Evolutionary conservation across 768 basidiomycete species (phyloP).

Genomic region (Kwoniella mangroviensis): DNA sequence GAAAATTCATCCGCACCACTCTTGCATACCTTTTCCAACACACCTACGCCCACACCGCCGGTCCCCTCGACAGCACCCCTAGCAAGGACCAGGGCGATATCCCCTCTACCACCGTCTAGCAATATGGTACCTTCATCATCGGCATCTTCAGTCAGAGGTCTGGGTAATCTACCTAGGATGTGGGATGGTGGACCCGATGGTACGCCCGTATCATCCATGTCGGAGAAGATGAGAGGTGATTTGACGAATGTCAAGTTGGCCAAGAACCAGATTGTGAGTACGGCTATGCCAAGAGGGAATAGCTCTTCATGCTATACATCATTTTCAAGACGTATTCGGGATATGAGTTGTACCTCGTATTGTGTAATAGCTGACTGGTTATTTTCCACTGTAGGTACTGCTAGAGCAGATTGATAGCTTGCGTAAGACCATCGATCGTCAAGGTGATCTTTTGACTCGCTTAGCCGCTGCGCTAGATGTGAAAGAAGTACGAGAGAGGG

Average conservation of each 20-base stretch:
- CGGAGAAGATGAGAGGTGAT: conserved; percentile 34
- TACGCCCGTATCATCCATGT: background rate
- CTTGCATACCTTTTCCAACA: conserved; percentile 20
- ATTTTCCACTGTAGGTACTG: conserved; percentile 31
- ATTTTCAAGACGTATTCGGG: no score
- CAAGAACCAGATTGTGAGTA: conserved; percentile 52
- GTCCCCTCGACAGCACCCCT: background rate
- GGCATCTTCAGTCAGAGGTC: conserved; percentile 15
- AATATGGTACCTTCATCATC: conserved; percentile 20
- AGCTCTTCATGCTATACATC: background rate
- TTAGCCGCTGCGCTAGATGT: conserved; percentile 1
- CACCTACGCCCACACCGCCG: conserved; percentile 10
- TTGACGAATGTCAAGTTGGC: conserved; percentile 54
- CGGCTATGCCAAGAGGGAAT: background rate
- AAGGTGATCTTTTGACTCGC: conserved; percentile 48
- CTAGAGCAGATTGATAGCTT: conserved; percentile 52
- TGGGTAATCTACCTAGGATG: conserved; percentile 28
- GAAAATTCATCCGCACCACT: conserved; percentile 18
- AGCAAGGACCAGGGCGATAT: conserved; percentile 12
- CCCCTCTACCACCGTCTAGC: conserved; percentile 15
- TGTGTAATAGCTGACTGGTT: background rate
- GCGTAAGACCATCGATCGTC: conserved; percentile 51
- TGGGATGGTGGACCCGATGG: conserved; percentile 35
- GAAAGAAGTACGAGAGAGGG: conserved; percentile 1
- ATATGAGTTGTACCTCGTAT: no score